Percentiles rank a stretch among this genome's conserved stretches.
Conservation (phyloP, 2,329 filamentous ascomycete species). For the Fusarium albidum region DNA sequence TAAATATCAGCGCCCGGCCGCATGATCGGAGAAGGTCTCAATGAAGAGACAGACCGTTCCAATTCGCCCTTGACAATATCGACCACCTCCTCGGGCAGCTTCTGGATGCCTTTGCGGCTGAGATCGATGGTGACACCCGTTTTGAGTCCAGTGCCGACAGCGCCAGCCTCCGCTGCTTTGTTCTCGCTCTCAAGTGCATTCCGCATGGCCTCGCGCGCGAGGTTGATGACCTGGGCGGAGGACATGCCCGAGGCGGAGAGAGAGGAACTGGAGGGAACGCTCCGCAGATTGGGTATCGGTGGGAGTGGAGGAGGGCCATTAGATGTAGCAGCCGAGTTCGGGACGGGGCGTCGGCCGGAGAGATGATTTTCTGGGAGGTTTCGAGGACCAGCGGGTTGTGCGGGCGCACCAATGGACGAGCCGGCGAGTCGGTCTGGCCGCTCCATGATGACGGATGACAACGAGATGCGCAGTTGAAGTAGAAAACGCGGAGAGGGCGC, state of each 20-base stretch:
- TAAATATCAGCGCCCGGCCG: constrained; percentile 27
- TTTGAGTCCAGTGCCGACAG: constrained; percentile 67
- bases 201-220: constrained; percentile 73
- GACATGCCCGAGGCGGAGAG: constrained; percentile 64
- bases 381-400: constrained; percentile 42
- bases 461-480: constrained; percentile 29
- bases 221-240: constrained; percentile 69
- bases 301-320: constrained; percentile 53
- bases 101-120: constrained; percentile 77
- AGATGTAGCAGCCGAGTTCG: constrained; percentile 49
- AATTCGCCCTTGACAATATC: constrained; percentile 78
- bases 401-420: constrained; percentile 31
- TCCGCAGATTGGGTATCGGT: constrained; percentile 57
- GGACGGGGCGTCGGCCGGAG: constrained; percentile 49
- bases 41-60: constrained; percentile 64
- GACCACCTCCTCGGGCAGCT: constrained; percentile 76
- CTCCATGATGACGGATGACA: constrained; percentile 43
- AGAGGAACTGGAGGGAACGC: constrained; percentile 55
- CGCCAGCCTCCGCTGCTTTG: constrained; percentile 67
- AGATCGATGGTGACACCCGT: constrained; percentile 81
- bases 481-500: constrained; percentile 27
- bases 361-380: constrained; percentile 52
- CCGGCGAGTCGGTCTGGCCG: constrained; percentile 45
- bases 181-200: constrained; percentile 72
- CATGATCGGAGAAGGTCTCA: constrained; percentile 11